These are phyloP conservation scores for Fraxinus cuspidata DNA, from an alignment of 257 asterid genomes.

Conservation along the genomic window DNA sequence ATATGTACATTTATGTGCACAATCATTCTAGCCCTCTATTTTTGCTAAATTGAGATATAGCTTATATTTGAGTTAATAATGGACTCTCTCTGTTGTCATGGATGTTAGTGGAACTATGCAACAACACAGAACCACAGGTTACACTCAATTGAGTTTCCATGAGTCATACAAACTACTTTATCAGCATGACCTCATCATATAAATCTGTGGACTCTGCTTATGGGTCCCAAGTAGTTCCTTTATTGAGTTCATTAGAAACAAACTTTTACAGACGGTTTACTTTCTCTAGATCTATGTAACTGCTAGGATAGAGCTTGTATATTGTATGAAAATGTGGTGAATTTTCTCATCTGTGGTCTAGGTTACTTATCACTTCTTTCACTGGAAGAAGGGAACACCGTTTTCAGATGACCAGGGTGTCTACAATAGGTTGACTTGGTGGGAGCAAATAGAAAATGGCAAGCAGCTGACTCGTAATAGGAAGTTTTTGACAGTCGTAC, in stretches of 20 bases:
- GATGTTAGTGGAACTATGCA: background rate
- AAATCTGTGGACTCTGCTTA: background rate
- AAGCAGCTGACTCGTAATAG: constrained; percentile 83
- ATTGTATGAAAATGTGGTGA: background rate
- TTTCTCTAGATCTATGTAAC: background rate
- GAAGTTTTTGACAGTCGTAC: constrained; percentile 78
- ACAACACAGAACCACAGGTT: background rate
- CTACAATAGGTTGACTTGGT: constrained; percentile 91
- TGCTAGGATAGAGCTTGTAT: background rate
- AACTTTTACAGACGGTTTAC: background rate
- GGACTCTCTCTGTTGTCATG: background rate
- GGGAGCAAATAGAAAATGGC: constrained; percentile 86
- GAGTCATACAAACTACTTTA: background rate
- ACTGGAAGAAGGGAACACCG: constrained; percentile 93
- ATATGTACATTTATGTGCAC: background rate
- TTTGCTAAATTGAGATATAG: background rate
- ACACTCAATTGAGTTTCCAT: background rate
- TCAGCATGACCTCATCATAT: background rate
- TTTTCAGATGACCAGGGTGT: constrained; percentile 88
- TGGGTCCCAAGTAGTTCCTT: background rate
- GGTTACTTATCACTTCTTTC: constrained; percentile 84
- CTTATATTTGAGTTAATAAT: background rate
- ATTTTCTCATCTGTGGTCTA: constrained; percentile 30
- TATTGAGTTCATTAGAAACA: background rate
- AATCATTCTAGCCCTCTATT: background rate